A percentile compares a stretch with the other conserved stretches of the same genome.
phyloP scores from a whole-genome alignment of 2,329 filamentous ascomycete species.

The Exophiala lecanii-corni region DNA sequence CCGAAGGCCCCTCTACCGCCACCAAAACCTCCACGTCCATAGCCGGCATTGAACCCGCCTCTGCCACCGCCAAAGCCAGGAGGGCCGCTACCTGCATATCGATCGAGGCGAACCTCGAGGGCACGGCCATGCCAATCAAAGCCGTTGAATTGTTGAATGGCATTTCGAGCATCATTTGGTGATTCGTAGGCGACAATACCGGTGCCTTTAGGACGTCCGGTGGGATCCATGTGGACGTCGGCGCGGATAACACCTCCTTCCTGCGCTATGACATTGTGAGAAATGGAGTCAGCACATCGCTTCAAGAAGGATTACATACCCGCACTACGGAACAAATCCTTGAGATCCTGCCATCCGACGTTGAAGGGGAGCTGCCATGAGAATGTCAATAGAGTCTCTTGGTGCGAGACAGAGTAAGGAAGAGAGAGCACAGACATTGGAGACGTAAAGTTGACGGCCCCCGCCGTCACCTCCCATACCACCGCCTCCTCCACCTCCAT shows the following conservation, averaged over 20 bases:
- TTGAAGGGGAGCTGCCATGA: constrained; percentile 80
- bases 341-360: constrained; percentile 97
- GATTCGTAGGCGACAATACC: constrained; percentile 96
- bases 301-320: constrained; percentile 58
- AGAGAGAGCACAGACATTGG: constrained; percentile 76
- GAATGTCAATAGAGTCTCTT: constrained; percentile 35
- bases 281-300: constrained; percentile 15
- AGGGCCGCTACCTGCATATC: constrained; percentile 64
- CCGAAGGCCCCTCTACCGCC: constrained; percentile 45
- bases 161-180: constrained; percentile 88
- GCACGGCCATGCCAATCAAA: constrained; percentile 96
- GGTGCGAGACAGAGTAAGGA: constrained; percentile 27
- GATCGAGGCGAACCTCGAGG: constrained; percentile 92
- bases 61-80: constrained; percentile 35
- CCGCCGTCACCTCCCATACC: constrained; percentile 53
- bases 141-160: constrained; percentile 95
- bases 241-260: constrained; percentile 82
- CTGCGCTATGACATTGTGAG: constrained; percentile 34
- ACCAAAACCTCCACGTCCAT: constrained; percentile 47
- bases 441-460: constrained; percentile 90
- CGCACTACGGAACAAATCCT: constrained; percentile 97
- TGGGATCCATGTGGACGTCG: constrained; percentile 87
- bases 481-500: constrained; percentile 42
- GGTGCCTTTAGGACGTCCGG: constrained; percentile 91
- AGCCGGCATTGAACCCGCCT: constrained; percentile 44